These are phyloP conservation scores for Teunomyces kruisii DNA, from an alignment of 805 yeast genomes.

Conservation along the genomic window DNA sequence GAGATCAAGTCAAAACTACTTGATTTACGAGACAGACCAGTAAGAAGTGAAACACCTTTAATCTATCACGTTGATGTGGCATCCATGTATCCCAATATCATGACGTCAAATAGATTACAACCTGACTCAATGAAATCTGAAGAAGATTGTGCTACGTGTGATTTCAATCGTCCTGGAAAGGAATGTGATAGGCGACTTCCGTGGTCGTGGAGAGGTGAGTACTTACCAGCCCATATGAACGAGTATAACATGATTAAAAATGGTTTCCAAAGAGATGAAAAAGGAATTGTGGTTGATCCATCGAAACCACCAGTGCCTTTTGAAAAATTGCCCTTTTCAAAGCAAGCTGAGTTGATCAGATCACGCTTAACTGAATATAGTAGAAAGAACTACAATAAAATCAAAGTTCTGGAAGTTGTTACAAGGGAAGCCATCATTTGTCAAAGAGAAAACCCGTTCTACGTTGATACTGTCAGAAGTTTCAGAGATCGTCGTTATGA, in stretches of 20 bases:
- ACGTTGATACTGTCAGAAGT: conserved; percentile 88
- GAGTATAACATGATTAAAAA: conserved; percentile 89
- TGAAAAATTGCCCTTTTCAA: conserved; percentile 72
- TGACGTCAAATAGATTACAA: conserved; percentile 95
- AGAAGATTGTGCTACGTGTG: conserved; percentile 96
- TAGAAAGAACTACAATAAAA: conserved; percentile 77
- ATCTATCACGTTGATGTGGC: conserved; percentile 99
- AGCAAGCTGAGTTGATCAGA: conserved; percentile 74
- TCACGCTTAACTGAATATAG: conserved; percentile 82
- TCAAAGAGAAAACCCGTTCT: conserved; percentile 96
- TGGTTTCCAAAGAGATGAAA: conserved; percentile 67
- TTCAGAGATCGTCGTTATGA: conserved; percentile 96
- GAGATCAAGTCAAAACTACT: conserved; percentile 53
- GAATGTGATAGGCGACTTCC: conserved; percentile 86
- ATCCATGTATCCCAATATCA: conserved; percentile 98
- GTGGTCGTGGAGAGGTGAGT: conserved; percentile 99
- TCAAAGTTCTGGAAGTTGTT: conserved; percentile 77
- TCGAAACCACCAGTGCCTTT: conserved; percentile 62
- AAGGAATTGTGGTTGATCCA: conserved; percentile 48
- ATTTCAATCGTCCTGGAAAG: conserved; percentile 93
- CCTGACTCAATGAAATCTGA: conserved; percentile 97
- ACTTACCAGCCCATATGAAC: conserved; percentile 82
- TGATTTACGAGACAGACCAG: conserved; percentile 62
- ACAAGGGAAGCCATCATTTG: conserved; percentile 93
- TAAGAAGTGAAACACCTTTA: conserved; percentile 73